Evolutionary conservation across 139 green algal species (phyloP).

Genomic region (Coelastrella sp.): DNA sequence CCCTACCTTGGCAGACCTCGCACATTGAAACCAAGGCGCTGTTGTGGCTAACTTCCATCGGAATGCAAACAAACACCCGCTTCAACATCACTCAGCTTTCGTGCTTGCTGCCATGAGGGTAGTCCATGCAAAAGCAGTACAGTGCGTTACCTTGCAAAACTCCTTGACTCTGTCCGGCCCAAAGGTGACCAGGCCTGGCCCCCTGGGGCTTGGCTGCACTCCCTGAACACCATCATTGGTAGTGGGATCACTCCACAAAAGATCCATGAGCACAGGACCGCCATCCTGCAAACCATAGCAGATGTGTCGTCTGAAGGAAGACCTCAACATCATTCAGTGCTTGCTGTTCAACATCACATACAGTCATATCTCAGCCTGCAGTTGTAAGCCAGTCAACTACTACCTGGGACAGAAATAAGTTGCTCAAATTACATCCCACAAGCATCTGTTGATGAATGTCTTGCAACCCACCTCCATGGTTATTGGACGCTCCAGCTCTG

Average conservation of each 20-base stretch:
- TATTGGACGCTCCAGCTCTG: slow-evolving; percentile 89
- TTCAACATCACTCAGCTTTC: too few relatives aligned
- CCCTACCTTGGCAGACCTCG: too few relatives aligned
- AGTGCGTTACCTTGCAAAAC: slow-evolving; percentile 90
- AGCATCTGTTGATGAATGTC: not conserved
- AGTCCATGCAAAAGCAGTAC: not conserved
- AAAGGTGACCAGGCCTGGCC: slow-evolving; percentile 97
- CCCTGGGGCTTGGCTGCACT: slow-evolving; percentile 92
- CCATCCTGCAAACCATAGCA: slow-evolving; percentile 70
- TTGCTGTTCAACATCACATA: too few relatives aligned
- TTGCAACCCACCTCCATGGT: slow-evolving; percentile 88
- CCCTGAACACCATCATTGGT: slow-evolving; percentile 94
- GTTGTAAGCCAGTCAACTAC: too few relatives aligned
- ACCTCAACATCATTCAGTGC: too few relatives aligned
- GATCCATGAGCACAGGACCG: slow-evolving; percentile 96
- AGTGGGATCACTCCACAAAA: slow-evolving; percentile 98
- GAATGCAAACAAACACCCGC: too few relatives aligned
- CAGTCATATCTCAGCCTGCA: too few relatives aligned
- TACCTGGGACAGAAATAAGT: too few relatives aligned
- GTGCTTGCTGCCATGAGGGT: not conserved
- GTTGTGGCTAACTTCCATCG: too few relatives aligned
- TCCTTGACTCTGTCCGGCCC: slow-evolving; percentile 97
- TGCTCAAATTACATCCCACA: too few relatives aligned
- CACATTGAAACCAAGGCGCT: too few relatives aligned
- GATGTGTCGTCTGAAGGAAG: too few relatives aligned